Evolutionary conservation across 1,284 basidiomycete species (phyloP), one percentile per base, ranked within the genome.

Genomic region (Lentinula novae-zelandiae): DNA sequence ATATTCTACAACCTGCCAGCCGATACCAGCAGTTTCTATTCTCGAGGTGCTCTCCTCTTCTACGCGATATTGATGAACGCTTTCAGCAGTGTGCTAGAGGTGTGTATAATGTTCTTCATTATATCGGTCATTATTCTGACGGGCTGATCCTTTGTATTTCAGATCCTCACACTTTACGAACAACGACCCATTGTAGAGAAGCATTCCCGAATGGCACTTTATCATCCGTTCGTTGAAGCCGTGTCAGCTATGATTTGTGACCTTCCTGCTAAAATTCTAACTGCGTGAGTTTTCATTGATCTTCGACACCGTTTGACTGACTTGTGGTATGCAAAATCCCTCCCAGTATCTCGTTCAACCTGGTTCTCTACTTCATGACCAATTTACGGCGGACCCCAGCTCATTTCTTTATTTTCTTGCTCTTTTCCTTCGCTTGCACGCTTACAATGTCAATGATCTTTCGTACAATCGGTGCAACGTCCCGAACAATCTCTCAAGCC

Each of bases 11-110:
- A 76, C 27, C 70, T 82, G 57, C 67, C 75, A 0, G 65, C 73
- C 20, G 72, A 68, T 48, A 82, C 83, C 1, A 66, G 66, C 33
- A 80, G 78, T 36, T 78, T 83, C 68, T 86, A 81, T 72, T 72
- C 76, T 5, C 76, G 80, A 44, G 78, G 82, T 44, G 79, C 77
- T 66, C 54, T 69, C 7, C 58, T 77, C 54, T 72, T 74, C 70
- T 67, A 67, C 66, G 67, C 71, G 50, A 62, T 77, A n/a, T 40
- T 67, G 8, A 62, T 65, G 56, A 67, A 65, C 39, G 66, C 62
- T 33, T 65, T 67, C 52, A 62, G 61, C 17, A 65, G 62, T 57
- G 59, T 57, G 36, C 38, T 65, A 5, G 65, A 67, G 62, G 64
- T 65, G 7, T 20, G 57, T 42, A 38, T 13, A 27, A 27, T 20